Base-by-base conservation (phyloP, 192 early-diverging fungal species). In the Entomortierella lignicola region DNA sequence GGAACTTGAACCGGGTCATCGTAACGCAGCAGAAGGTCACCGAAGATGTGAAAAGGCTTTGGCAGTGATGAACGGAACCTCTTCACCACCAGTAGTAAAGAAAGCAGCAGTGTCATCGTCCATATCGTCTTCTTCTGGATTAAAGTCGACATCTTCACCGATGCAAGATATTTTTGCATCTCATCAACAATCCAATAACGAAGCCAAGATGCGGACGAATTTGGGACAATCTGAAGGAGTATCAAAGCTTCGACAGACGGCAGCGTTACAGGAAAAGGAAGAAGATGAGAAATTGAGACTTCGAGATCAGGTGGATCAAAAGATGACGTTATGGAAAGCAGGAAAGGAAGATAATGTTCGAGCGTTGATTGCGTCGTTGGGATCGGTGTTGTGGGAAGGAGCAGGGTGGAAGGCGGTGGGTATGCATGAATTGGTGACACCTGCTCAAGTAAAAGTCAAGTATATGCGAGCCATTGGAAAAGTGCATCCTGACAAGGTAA, bases 401-500 rank as follows among this genome's bases (percentile, higher is more conserved):
- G 77, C 87, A 3, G 82, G 84, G 12, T 95, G 94, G 89, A 90
- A 89, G 61, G 80, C 87, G 1, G 90, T 95, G 25, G 91, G 90
- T 18, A 88, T 99, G 80, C 88, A 90, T 56, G 94, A 98, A 69
- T 84, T 99, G 60, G 88, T 99, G 21, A 89, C 92, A 53, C 91
- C 95, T 0, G 75, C 83, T 48, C 92, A 95, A 77, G 95, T 96
- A 55, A 99, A 99, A 86, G 85, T 96, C 32, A 88, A 83, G 60
- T 99, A 99, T 74, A 95, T 98, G 91, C 89, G 90, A 55, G 95
- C 96, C 26, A 96, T 99, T 66, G 88, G 88, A 12, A 94, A 92
- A 55, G 87, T 98, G 34, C 97, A 99, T 84, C 96, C 97, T 13
- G 97, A 99, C 64, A 99, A 98, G 87, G 92, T 95, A 66, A 65